Evolutionary conservation across 2,329 filamentous ascomycete species (phyloP).

Genomic region (Cytospora chrysosperma): DNA sequence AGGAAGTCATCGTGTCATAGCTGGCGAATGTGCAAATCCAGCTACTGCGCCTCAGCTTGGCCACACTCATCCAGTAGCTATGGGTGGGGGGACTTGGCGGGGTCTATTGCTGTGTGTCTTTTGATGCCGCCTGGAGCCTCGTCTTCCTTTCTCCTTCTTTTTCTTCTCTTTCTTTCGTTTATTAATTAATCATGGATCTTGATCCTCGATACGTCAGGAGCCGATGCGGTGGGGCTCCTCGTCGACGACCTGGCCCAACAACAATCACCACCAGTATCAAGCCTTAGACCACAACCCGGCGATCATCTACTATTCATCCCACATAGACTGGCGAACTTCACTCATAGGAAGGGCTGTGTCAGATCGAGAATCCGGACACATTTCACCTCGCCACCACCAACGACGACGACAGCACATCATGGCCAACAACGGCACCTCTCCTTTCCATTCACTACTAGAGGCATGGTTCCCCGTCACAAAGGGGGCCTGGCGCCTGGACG

Average conservation of each 20-base stretch:
- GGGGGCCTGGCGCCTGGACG: constrained; percentile 55
- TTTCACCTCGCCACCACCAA: not conserved
- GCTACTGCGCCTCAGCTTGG: too few relatives aligned
- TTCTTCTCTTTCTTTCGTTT: not conserved
- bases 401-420: constrained; percentile 25
- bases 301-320: not conserved
- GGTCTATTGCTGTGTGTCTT: too few relatives aligned
- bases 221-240: not conserved
- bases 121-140: too few relatives aligned
- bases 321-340: not conserved
- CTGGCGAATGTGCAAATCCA: too few relatives aligned
- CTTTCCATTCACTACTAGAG: constrained; percentile 10
- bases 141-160: too few relatives aligned
- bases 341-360: too few relatives aligned
- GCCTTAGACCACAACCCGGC: not conserved
- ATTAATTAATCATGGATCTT: not conserved
- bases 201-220: not conserved
- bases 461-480: constrained; percentile 45
- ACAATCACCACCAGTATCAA: not conserved
- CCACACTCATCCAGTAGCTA: too few relatives aligned
- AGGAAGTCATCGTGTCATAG: too few relatives aligned
- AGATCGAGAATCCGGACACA: not conserved
- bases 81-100: too few relatives aligned
- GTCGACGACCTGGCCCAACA: too few relatives aligned
- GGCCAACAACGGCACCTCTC: constrained; percentile 24